A percentile compares a stretch with the other conserved stretches of the same genome.
Evolutionary conservation across 257 asterid genomes (phyloP).

Genomic region (Solanum ossicruentum): DNA sequence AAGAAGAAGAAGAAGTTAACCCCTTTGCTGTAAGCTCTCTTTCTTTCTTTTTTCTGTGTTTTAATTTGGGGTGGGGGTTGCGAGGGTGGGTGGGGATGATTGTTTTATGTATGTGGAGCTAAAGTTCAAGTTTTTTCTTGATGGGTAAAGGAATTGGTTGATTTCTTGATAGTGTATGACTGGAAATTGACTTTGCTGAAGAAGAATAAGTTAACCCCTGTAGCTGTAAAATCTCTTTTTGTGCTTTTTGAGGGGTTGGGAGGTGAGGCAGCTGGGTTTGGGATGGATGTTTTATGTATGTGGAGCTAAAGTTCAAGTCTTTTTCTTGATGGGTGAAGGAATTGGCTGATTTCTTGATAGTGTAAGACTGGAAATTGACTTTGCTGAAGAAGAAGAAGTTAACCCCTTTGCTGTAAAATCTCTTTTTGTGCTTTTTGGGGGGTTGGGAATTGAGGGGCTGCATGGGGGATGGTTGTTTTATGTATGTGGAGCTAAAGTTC

Average conservation of each 20-base stretch:
- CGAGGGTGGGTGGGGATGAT: not conserved
- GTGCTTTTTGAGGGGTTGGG: not conserved
- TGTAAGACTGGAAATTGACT: not conserved
- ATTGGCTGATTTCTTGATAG: not conserved
- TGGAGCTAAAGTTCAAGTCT: not conserved
- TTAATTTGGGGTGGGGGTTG: too few relatives aligned
- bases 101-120: not conserved
- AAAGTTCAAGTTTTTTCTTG: not conserved
- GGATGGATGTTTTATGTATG: not conserved
- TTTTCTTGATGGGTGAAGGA: not conserved
- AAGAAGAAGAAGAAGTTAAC: constrained; percentile 13
- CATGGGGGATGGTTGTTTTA: not conserved
- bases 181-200: not conserved
- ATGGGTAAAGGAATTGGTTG: not conserved
- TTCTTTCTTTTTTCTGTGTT: not conserved
- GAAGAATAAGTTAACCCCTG: constrained; percentile 11
- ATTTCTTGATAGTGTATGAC: not conserved
- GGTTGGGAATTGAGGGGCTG: too few relatives aligned
- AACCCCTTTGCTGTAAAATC: constrained; percentile 10
- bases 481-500: not conserved
- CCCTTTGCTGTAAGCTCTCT: constrained; percentile 9
- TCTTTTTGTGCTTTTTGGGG: not conserved
- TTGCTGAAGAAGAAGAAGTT: constrained; percentile 5
- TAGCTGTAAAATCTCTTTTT: not conserved
- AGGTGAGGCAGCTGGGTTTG: not conserved